Conservation (phyloP, 805 yeast species). For the Ogataea philodendri region DNA sequence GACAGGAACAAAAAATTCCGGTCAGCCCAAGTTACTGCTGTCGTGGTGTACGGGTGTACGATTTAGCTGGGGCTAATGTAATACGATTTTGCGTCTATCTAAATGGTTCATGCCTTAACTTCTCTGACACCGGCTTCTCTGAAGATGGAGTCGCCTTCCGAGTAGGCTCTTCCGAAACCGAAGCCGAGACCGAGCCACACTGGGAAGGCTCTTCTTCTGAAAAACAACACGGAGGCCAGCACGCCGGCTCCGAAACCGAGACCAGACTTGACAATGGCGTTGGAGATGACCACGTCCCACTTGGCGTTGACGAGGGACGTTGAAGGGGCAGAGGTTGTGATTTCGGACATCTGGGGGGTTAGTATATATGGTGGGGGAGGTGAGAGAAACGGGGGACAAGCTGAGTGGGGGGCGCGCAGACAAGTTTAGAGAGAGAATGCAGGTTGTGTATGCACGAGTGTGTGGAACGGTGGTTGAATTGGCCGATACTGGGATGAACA, state of each 20-base stretch:
- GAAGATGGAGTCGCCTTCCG: conserved; percentile 97
- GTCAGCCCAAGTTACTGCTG: no score
- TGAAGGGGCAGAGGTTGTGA: conserved; percentile 24
- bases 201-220: conserved; percentile 94
- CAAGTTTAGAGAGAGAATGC: no score
- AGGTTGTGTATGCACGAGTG: no score
- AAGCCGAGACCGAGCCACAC: conserved; percentile 97
- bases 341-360: conserved; percentile 24
- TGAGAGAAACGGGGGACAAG: not conserved
- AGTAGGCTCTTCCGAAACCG: conserved; percentile 96
- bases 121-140: conserved; percentile 79
- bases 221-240: conserved; percentile 81
- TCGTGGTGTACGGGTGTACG: conserved; percentile 10
- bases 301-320: conserved; percentile 33
- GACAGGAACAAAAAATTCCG: conserved; percentile 2
- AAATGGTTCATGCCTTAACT: conserved; percentile 53
- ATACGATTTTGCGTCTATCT: conserved; percentile 19
- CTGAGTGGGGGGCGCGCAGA: not conserved
- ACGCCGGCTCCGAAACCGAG: conserved; percentile 97
- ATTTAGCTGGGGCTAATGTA: no score
- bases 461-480: no score
- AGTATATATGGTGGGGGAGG: conserved; percentile 1
- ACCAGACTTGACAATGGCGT: conserved; percentile 91
- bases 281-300: conserved; percentile 97
- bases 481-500: no score